Evolutionary conservation across 2,329 filamentous ascomycete genomes (phyloP), one percentile per base, ranked within the genome.

Genomic region (Aureobasidium uvarum): DNA sequence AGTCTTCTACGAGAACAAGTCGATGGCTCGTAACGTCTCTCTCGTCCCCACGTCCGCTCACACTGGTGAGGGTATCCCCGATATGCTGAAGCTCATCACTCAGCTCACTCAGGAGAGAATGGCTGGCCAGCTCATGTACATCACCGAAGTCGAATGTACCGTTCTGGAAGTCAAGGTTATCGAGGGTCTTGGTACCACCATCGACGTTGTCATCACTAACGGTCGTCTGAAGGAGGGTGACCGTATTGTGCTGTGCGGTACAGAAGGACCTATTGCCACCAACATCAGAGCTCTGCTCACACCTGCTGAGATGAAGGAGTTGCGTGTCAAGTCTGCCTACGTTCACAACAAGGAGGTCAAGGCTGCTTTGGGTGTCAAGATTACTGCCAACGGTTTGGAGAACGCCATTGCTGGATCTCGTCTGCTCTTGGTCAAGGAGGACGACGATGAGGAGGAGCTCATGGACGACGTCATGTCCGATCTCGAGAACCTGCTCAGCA

Each of bases 311-410:
- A 87, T 99, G 76, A 95, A 92, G 75, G 95, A 99, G 77, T 80
- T 99, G 69, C 92, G 96, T 77, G 86, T 99, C 73, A 98, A 98
- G 81, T 96, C 93, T 3, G 85, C 89, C 68, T 99, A 99, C 74
- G 94, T 99, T 36, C 96, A 99, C 83, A 97, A 99, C 83, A 98
- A 99, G 82, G 92, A 96, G 78, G 93, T 97, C 81, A 99, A 97
- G 84, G 95, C 96, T 23, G 92, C 95, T 10, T 86, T 99, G 74
- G 95, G 95, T 89, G 92, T 99, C 78, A 99, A 99, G 86, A 98
- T 99, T 75, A 92, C 92, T 69, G 95, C 94, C 51, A 96, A 96
- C 71, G 92, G 93, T 69, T 89, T 99, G 25, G 95, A 99, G 77
- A 89, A 91, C 68, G 95, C 96, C 71, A 98, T 99, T 77, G 95